Conservation (phyloP, 208 protist species). For the Zelonia costaricensis region DNA sequence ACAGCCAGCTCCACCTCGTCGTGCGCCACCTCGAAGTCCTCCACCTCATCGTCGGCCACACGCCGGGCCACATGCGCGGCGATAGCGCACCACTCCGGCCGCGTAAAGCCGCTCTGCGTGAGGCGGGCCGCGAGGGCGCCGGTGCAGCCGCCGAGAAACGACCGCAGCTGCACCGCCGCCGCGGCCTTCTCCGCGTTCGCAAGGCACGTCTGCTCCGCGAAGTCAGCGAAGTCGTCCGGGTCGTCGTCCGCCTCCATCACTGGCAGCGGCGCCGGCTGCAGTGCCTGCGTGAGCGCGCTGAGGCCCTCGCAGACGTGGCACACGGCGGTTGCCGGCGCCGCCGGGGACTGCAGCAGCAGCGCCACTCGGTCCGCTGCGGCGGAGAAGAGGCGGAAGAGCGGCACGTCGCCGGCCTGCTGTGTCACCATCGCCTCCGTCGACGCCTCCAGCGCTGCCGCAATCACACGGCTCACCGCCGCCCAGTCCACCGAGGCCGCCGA, state of each 20-base stretch:
- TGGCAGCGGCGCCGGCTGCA: constrained; percentile 51
- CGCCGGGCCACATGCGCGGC: constrained; percentile 31
- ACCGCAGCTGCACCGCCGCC: constrained; percentile 15
- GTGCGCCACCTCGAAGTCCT: constrained; percentile 54
- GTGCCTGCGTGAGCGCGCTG: constrained; percentile 65
- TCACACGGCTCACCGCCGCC: constrained; percentile 38
- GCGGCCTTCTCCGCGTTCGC: constrained; percentile 25
- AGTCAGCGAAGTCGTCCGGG: constrained; percentile 58
- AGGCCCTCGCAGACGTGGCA: constrained; percentile 69
- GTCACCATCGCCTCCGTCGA: constrained; percentile 57
- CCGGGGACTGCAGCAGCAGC: constrained; percentile 27
- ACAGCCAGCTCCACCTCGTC: constrained; percentile 49
- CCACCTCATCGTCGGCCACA: constrained; percentile 18
- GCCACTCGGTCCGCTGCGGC: constrained; percentile 40
- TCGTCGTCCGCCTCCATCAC: constrained; percentile 67
- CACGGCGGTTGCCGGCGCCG: constrained; percentile 23
- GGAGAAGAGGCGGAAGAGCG: constrained; percentile 53
- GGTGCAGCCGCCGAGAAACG: constrained; percentile 24
- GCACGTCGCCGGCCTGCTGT: constrained; percentile 25
- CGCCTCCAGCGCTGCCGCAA: constrained; percentile 61
- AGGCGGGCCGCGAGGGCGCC: constrained; percentile 29
- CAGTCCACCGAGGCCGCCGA: constrained; percentile 5
- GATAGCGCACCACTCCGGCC: constrained; percentile 25
- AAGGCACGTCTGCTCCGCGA: constrained; percentile 16
- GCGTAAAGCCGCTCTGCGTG: constrained; percentile 6